Evolutionary conservation across 2,329 filamentous ascomycete genomes (phyloP).

Genomic region (Sporothrix pseudoabietina): DNA sequence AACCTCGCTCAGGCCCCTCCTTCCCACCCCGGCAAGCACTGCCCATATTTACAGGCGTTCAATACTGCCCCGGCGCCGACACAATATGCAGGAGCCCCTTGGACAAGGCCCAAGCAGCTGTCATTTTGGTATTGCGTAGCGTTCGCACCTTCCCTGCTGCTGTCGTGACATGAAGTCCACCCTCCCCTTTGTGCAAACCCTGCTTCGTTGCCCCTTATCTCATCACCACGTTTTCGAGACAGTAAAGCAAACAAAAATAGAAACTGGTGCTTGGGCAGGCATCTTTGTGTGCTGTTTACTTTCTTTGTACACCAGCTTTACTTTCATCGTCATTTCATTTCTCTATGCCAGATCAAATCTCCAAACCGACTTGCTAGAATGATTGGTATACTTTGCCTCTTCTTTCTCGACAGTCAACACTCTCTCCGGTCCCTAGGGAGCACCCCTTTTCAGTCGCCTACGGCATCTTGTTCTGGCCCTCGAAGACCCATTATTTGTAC

Average conservation of each 20-base stretch:
- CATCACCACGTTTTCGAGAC: not conserved
- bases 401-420: not conserved
- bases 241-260: constrained; percentile 18
- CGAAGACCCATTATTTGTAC: not conserved
- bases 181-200: not conserved
- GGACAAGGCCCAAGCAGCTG: not conserved
- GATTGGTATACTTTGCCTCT: not conserved
- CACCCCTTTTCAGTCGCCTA: not conserved
- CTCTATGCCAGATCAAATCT: not conserved
- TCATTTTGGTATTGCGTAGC: not conserved
- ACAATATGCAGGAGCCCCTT: constrained; percentile 24
- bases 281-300: not conserved
- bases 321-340: not conserved
- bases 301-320: not conserved
- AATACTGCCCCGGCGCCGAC: not conserved
- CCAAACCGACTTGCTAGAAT: no score
- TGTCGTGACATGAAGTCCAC: not conserved
- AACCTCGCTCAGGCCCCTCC: constrained; percentile 17
- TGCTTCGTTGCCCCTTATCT: constrained; percentile 1
- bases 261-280: not conserved
- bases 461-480: not conserved
- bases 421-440: not conserved
- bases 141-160: constrained; percentile 10
- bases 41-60: not conserved
- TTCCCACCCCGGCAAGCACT: constrained; percentile 23